Conservation (phyloP, 768 basidiomycete genomes). For the Lactifluus volemus region DNA sequence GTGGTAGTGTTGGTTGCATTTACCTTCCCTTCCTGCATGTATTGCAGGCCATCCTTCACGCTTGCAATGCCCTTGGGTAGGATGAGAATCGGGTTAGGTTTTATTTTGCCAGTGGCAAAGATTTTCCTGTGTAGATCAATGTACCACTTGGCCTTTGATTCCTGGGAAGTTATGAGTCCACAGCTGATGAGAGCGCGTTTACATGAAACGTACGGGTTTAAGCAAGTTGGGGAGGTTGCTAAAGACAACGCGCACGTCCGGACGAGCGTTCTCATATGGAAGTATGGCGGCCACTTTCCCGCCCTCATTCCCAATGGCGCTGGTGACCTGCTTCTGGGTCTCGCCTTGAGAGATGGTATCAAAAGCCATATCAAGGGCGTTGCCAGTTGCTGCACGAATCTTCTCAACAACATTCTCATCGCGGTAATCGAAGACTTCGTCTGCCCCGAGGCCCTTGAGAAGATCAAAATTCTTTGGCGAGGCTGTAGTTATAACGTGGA, state of each 20-base stretch:
- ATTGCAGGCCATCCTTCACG: slow-evolving; percentile 23
- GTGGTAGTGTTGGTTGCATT: neutral
- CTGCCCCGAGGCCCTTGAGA: slow-evolving; percentile 31
- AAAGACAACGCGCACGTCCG: neutral
- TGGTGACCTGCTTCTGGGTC: slow-evolving; percentile 4
- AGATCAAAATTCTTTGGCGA: slow-evolving; percentile 29
- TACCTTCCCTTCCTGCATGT: slow-evolving; percentile 25
- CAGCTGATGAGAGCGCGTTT: too few relatives aligned
- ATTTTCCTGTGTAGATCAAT: slow-evolving; percentile 20
- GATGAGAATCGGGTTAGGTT: slow-evolving; percentile 23
- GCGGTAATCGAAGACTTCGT: slow-evolving; percentile 27
- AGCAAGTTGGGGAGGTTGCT: neutral
- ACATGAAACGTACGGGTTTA: neutral
- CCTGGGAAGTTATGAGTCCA: neutral
- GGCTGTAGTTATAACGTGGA: slow-evolving; percentile 30
- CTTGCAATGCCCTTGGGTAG: slow-evolving; percentile 23
- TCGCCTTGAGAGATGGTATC: slow-evolving; percentile 19
- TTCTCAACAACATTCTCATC: slow-evolving; percentile 23
- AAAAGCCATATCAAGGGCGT: slow-evolving; percentile 17
- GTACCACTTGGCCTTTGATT: slow-evolving; percentile 20
- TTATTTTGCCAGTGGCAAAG: slow-evolving; percentile 20
- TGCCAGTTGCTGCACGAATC: slow-evolving; percentile 21
- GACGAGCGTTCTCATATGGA: slow-evolving; percentile 1
- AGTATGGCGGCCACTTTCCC: slow-evolving; percentile 14
- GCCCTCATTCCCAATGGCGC: slow-evolving; percentile 13